Base-by-base conservation (phyloP, 2,329 filamentous ascomycete genomes). In the Colletotrichum neosansevieriae region DNA sequence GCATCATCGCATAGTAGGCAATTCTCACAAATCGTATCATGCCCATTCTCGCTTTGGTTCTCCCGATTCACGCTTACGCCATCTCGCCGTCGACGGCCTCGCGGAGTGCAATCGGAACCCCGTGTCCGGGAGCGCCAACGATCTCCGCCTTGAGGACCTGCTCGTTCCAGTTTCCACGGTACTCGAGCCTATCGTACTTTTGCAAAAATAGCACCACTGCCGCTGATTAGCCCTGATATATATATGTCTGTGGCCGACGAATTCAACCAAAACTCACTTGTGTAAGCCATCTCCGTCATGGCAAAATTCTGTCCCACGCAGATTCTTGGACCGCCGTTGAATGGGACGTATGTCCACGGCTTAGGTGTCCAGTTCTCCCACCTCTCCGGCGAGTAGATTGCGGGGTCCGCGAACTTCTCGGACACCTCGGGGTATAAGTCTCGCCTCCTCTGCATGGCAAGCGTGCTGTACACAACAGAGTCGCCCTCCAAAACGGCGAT, bases 281-380 rank as follows among this genome's bases (percentile, higher is more conserved):
- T 77, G 69, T 80, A 88, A 0, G 82, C 83, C 84, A 88, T 88
- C 76, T 88, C 86, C 3, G 86, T 84, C 75, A 85, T 82, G 3
- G 86, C 86, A 76, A 89, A 88, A 68, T 88, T 86, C 76, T 88
- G 86, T 1, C 86, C 86, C 38, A 88, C 84, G 69, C 86, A 88
- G 38, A 72, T 72, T 24, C 71, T 69, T 15, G 71, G 71, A 1
- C 71, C 71, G 13, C 70, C 71, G 47, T 71, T 72, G 70, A 72
- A 72, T 7, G 85, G 85, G 50, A 85, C 82, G 63, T 84, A 87
- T n/a, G 84, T 80, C 83, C 85, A 86, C 1, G 84, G 81, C 72
- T 80, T 82, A 0, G 85, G 85, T 54, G 81, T 80, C 84, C 84
- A 86, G 19, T 75, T 75, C 19, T 82, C 82, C 85, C 84, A 87